Base-by-base conservation (phyloP, 441 rosid species). In the Dalechampia spathulata region DNA sequence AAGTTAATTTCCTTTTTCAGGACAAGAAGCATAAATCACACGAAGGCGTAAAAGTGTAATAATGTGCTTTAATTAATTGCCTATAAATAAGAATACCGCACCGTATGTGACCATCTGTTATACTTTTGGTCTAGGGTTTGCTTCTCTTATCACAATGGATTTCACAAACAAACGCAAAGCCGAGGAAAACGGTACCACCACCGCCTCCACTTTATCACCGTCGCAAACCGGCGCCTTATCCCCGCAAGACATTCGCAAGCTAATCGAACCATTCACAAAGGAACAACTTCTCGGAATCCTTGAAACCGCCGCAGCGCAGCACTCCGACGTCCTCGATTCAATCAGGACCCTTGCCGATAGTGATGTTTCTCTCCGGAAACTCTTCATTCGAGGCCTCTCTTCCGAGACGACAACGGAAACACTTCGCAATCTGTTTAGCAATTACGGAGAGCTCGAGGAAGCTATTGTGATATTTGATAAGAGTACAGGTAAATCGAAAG, bases 351-450 rank as follows among this genome's bases (percentile, higher is more conserved):
- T 83, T 32, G 94, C 94, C 6, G 96, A 92, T 42, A 61, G 73
- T 1, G 96, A 92, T 44, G 66, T 78, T 62, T 54, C 95, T 19
- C 90, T 79, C 65, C 78, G 98, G 27, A 92, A 92, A 80, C 85
- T 92, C 13, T 88, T 92, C 63, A 75, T 92, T 37, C 87, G 96
- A 15, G 97, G 98, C 1, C 91, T 92, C 26, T 92, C 95, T 22
- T 78, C 90, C 75, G 95, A 92, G 32, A 89, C 96, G 4, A 86
- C 96, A 15, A 72, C 95, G 37, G 96, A 88, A 14, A 75, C 78
- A 32, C 81, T 89, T 38, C 80, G 86, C 7, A 34, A 72, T 23
- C 72, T 83, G 30, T 92, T 92, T 70, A 80, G 90, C 11, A 63
- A 69, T 16, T 92, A 67, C 40, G 96, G 98, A 0, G 94, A 86